Conservation (phyloP, 768 basidiomycete genomes). For the Daedaleopsis sinensis region DNA sequence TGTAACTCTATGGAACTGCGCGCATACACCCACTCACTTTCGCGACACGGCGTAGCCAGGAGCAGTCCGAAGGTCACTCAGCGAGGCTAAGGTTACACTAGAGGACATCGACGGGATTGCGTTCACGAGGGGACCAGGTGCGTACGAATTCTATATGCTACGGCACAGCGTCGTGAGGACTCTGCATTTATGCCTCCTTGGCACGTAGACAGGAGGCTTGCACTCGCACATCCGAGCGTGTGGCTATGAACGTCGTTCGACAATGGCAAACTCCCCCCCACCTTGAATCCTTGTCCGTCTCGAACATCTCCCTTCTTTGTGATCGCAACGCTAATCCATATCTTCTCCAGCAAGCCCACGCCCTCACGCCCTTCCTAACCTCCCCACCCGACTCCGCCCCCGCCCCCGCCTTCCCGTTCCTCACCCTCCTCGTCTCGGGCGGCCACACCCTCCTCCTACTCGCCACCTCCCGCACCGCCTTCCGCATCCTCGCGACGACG, state of each 20-base stretch:
- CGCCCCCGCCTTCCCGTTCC: slow-evolving; percentile 82
- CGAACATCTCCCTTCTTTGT: slow-evolving; percentile 57
- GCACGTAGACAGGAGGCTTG: no score
- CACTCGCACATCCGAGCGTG: no score
- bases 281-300: neutral
- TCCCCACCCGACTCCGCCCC: slow-evolving; percentile 45
- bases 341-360: slow-evolving; percentile 81
- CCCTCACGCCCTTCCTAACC: slow-evolving; percentile 80
- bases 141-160: no score
- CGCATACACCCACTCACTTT: slow-evolving; percentile 2
- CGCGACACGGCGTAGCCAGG: slow-evolving; percentile 61
- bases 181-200: no score
- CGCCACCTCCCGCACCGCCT: slow-evolving; percentile 57
- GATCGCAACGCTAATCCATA: neutral
- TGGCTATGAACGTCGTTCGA: no score
- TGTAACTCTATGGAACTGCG: neutral
- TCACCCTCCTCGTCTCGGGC: no score
- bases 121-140: slow-evolving; percentile 87
- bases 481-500: slow-evolving; percentile 74
- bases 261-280: no score
- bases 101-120: slow-evolving; percentile 90
- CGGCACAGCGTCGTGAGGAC: no score
- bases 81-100: slow-evolving; percentile 62
- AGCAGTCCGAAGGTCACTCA: slow-evolving; percentile 69
- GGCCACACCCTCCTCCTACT: slow-evolving; percentile 88